A percentile compares a stretch with the other conserved stretches of the same genome.
These are phyloP conservation scores for Aspergillus nidulans DNA, from an alignment of 495 filamentous ascomycete species.

Conservation along the genomic window DNA sequence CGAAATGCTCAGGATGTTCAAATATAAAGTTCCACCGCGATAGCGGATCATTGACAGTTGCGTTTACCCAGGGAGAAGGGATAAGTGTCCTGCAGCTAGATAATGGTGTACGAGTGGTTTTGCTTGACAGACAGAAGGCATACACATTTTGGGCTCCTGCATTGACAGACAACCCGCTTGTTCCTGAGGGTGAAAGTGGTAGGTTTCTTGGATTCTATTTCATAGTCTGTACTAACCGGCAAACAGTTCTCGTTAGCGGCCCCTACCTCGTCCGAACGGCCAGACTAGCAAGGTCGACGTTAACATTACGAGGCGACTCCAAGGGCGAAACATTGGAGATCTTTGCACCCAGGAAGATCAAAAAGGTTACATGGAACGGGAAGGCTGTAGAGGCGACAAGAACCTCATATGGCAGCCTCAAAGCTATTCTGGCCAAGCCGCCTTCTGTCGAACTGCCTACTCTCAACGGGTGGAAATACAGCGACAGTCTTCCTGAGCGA, in stretches of 20 bases:
- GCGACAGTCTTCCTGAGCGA: constrained; percentile 68
- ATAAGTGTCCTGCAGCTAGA: constrained; percentile 45
- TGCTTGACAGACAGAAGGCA: constrained; percentile 49
- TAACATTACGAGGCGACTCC: constrained; percentile 61
- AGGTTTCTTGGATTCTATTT: constrained; percentile 8
- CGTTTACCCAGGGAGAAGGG: constrained; percentile 42
- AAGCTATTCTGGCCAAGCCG: constrained; percentile 41
- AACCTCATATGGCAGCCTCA: constrained; percentile 45
- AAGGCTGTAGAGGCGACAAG: constrained; percentile 29
- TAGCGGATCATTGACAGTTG: constrained; percentile 30
- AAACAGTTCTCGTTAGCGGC: constrained; percentile 51
- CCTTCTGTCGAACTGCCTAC: constrained; percentile 46
- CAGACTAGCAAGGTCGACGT: constrained; percentile 36
- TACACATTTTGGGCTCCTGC: constrained; percentile 56
- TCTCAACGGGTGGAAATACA: constrained; percentile 57
- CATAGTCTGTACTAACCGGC: neutral
- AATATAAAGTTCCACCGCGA: constrained; percentile 33
- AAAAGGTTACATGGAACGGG: constrained; percentile 55
- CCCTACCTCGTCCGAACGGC: constrained; percentile 65
- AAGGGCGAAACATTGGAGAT: constrained; percentile 60
- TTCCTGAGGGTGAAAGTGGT: constrained; percentile 42
- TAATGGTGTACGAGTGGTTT: constrained; percentile 37
- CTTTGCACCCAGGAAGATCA: constrained; percentile 48
- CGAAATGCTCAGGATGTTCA: constrained; percentile 29
- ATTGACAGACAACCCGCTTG: constrained; percentile 46